Percentiles rank a stretch among this genome's conserved stretches.
These are phyloP conservation scores for Botrytis byssoidea DNA, from an alignment of 2,329 filamentous ascomycete genomes.

Conservation along the genomic window DNA sequence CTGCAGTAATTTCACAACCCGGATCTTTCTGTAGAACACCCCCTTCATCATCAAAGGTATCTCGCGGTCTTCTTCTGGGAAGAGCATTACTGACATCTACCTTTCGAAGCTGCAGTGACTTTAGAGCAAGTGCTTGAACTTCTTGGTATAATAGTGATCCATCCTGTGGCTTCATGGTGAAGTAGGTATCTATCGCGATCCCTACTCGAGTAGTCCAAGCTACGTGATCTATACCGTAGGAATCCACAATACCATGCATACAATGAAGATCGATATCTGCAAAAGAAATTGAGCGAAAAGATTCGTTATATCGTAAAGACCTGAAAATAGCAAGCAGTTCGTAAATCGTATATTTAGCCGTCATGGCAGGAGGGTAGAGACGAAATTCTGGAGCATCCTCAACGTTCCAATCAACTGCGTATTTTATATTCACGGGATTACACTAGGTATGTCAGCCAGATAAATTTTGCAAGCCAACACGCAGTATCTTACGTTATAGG, in stretches of 20 bases:
- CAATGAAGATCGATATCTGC: constrained; percentile 61
- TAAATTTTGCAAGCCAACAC: neutral
- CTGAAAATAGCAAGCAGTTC: constrained; percentile 71
- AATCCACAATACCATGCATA: constrained; percentile 60
- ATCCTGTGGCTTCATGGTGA: constrained; percentile 38
- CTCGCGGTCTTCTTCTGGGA: constrained; percentile 49
- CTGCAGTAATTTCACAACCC: constrained; percentile 68
- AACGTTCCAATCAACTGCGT: constrained; percentile 57
- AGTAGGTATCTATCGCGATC: constrained; percentile 34
- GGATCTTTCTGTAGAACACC: constrained; percentile 53
- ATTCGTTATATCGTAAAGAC: constrained; percentile 68
- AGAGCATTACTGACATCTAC: constrained; percentile 66
- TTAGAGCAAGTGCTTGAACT: constrained; percentile 63
- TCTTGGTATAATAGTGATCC: constrained; percentile 64
- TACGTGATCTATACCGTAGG: constrained; percentile 60
- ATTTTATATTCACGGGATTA: constrained; percentile 65
- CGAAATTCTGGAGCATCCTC: constrained; percentile 68
- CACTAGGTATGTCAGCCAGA: constrained; percentile 27
- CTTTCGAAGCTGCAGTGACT: constrained; percentile 60
- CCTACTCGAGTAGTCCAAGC: constrained; percentile 56
- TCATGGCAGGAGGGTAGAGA: constrained; percentile 55
- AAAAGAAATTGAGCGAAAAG: constrained; percentile 67
- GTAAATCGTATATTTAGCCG: constrained; percentile 54
- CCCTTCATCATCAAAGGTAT: constrained; percentile 46
- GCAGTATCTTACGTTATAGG: constrained; percentile 53